Percentiles rank a stretch among this genome's conserved stretches.
phyloP scores from a whole-genome alignment of 1,284 basidiomycete genomes.

The Bjerkandera adusta region DNA sequence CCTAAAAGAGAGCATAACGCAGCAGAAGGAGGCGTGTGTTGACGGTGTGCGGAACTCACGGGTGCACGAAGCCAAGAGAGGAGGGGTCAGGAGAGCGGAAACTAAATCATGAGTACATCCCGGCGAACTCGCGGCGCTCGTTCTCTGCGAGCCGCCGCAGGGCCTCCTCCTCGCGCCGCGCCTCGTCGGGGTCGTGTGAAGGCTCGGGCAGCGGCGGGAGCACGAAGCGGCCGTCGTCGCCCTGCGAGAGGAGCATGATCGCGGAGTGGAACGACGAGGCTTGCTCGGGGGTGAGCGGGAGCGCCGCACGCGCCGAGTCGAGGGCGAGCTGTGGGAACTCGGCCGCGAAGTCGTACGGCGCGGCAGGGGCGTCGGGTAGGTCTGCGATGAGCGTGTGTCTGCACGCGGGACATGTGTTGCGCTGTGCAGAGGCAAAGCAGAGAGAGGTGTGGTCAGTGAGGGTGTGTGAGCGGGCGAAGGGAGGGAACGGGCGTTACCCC shows the following conservation, averaged over 20 bases:
- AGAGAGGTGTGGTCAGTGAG: conserved; percentile 1
- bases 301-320: not conserved
- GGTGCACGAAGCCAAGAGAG: too few species aligned
- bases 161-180: not conserved
- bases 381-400: conserved; percentile 19
- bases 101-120: conserved; percentile 26
- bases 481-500: conserved; percentile 41
- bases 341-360: not conserved
- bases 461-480: not conserved
- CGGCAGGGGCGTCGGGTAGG: not conserved
- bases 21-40: too few species aligned
- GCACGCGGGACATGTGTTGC: conserved; percentile 23
- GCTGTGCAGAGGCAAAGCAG: conserved; percentile 6
- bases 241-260: conserved; percentile 11
- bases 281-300: conserved; percentile 12
- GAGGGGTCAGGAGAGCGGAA: too few species aligned
- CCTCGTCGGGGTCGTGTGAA: not conserved
- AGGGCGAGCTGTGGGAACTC: not conserved
- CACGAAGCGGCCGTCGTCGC: conserved; percentile 9
- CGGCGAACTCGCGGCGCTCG: conserved; percentile 17
- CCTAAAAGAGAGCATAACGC: too few species aligned
- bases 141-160: not conserved
- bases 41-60: too few species aligned
- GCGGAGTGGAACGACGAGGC: conserved; percentile 9
- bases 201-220: not conserved